phyloP scores from a whole-genome alignment of 306 rosid genomes.

The Benincasa hispida region DNA sequence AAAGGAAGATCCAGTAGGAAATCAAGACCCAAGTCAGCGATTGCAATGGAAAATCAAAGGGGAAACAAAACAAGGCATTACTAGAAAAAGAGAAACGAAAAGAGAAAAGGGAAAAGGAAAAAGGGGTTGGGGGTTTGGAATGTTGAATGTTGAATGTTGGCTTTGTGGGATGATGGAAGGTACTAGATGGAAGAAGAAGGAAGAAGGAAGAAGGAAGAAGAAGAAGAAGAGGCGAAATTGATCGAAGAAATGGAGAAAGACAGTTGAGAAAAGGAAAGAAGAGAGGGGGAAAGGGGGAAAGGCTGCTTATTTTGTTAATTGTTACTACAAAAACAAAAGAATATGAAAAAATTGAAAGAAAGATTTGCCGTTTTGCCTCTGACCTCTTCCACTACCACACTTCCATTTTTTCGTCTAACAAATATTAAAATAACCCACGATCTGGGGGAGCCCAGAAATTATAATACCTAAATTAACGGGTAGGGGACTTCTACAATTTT shows the following conservation, averaged over 20 bases:
- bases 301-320: neutral
- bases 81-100: neutral
- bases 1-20: neutral
- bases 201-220: too few species aligned
- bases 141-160: too few species aligned
- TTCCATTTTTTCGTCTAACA: neutral
- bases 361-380: constrained; percentile 4
- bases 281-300: constrained; percentile 9
- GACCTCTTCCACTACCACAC: constrained; percentile 4
- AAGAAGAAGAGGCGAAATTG: neutral
- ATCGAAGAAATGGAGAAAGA: constrained; percentile 54
- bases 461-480: neutral
- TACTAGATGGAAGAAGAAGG: constrained; percentile 15
- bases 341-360: neutral
- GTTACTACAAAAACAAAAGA: constrained; percentile 9
- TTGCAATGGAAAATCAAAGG: neutral
- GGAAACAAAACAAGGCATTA: neutral
- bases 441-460: neutral
- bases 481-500: neutral
- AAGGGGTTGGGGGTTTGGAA: constrained; percentile 2
- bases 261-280: constrained; percentile 42
- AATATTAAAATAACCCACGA: neutral
- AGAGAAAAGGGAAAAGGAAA: too few species aligned
- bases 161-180: neutral
- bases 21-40: neutral